A percentile compares a stretch with the other conserved stretches of the same genome.
phyloP scores from a whole-genome alignment of 768 basidiomycete genomes.

The Trametes gibbosa region DNA sequence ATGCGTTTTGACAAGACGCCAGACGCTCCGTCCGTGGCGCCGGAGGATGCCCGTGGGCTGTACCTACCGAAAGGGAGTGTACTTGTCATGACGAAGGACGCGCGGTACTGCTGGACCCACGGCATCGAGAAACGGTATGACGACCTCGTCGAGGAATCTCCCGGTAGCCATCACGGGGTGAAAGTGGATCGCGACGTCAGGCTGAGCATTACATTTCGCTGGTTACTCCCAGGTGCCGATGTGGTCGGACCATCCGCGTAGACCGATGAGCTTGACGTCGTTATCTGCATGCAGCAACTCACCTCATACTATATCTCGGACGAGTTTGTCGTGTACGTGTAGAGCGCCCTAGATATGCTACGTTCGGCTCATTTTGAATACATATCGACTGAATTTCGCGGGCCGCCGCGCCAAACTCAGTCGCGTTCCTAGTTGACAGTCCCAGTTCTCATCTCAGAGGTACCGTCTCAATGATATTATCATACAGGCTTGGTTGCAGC shows the following conservation, averaged over 20 bases:
- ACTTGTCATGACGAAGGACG: slow-evolving; percentile 74
- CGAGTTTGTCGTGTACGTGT: too few relatives aligned
- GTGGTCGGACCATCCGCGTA: slow-evolving; percentile 42
- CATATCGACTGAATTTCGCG: too few relatives aligned
- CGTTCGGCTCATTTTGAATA: too few relatives aligned
- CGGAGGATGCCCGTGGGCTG: slow-evolving; percentile 40
- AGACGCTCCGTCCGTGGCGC: background rate
- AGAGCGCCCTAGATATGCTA: too few relatives aligned
- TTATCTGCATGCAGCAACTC: too few relatives aligned
- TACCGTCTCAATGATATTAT: too few relatives aligned
- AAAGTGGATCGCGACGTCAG: slow-evolving; percentile 55
- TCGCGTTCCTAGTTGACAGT: too few relatives aligned
- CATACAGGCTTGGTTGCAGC: too few relatives aligned
- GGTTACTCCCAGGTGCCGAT: slow-evolving; percentile 84
- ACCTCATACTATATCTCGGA: too few relatives aligned
- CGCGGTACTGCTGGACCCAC: slow-evolving; percentile 86
- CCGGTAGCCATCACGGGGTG: slow-evolving; percentile 10
- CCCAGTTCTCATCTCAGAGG: too few relatives aligned
- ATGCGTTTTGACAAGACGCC: slow-evolving; percentile 62
- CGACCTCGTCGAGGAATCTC: slow-evolving; percentile 53
- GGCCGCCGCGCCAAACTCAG: too few relatives aligned
- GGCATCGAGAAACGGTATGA: slow-evolving; percentile 66
- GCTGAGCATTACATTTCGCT: slow-evolving; percentile 84
- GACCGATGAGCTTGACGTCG: background rate
- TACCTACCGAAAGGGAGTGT: slow-evolving; percentile 77